phyloP scores from a whole-genome alignment of 2,329 filamentous ascomycete species.

The Epichloe sibirici region DNA sequence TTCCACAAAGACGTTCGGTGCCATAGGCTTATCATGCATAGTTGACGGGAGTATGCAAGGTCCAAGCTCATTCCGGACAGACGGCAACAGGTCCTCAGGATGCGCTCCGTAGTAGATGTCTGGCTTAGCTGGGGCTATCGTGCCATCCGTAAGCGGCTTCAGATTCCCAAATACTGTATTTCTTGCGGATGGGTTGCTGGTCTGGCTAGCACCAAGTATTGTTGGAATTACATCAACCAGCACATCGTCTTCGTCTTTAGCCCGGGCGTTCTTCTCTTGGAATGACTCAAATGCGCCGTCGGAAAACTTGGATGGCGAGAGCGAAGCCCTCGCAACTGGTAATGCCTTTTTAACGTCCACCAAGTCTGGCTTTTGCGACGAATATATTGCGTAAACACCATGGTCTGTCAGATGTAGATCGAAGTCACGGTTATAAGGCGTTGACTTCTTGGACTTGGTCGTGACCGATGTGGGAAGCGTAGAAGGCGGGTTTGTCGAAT shows the following conservation, averaged over 20 bases:
- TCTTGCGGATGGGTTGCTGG: too few relatives aligned
- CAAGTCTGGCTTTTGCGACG: too few relatives aligned
- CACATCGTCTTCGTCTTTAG: neutral
- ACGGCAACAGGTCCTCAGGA: neutral
- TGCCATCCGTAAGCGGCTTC: too few relatives aligned
- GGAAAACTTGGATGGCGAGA: neutral
- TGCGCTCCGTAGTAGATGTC: too few relatives aligned
- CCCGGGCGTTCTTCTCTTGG: neutral
- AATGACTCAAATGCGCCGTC: neutral
- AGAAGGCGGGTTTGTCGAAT: too few relatives aligned
- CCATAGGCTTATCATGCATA: slow-evolving; percentile 16
- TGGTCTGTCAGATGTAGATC: too few relatives aligned
- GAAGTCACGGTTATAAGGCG: too few relatives aligned
- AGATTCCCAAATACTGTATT: too few relatives aligned
- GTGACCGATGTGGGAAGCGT: too few relatives aligned
- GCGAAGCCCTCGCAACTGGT: neutral
- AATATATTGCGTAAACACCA: too few relatives aligned
- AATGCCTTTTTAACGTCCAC: neutral
- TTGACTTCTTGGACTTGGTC: too few relatives aligned
- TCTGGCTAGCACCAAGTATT: neutral
- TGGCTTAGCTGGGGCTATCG: too few relatives aligned
- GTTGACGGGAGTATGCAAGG: slow-evolving; percentile 17
- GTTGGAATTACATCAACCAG: neutral
- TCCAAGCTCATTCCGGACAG: neutral
- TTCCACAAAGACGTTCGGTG: slow-evolving; percentile 27